Evolutionary conservation across 805 yeast genomes (phyloP), one percentile per base, ranked within the genome.

Genomic region (Starmerella bombicola): DNA sequence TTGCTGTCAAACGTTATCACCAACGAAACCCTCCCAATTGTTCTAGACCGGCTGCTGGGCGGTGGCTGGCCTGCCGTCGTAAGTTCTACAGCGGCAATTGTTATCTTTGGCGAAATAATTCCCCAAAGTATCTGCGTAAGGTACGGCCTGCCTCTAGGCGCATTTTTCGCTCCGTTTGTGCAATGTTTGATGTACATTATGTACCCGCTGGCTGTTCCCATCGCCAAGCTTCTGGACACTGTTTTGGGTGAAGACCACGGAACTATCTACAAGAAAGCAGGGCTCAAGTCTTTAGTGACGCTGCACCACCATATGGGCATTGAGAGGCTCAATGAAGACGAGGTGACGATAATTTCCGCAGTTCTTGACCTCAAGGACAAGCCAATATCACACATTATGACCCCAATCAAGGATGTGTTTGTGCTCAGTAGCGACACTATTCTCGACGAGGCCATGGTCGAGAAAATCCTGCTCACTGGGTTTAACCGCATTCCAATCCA

Each of bases 1-100:
- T 68, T 88, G 43, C 56, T 86, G 24, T 74, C 84, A 5, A 86
- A 86, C 55, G 96, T 86, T 35, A 82, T 86, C 57, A 86, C 96
- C 33, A 86, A 86, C 59, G 96, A 88, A 60, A 79, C 95, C 2
- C 68, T 88, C 45, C 98, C 98, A 1, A 88, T 88, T 51, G 93
- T 88, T 18, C 69, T 91, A 44, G 97, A 88, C 59, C 70, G 93
- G 41, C 80, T 88, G 52, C 70, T 91, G 12, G 97, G 97, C 35
- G 97, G 97, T 32, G 98, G 98, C 1, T 80, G 94, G 80, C 86
- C 91, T 12, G 98, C 98, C 0, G 95, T 88, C 28, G 82, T 85
- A 12, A 71, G 85, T 10, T 78, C 96, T n/a, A 86, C 98, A 0
- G 86, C 80, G 3, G 73, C 86, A 20, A 88, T 88, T 56, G 96